Evolutionary conservation across 2,329 filamentous ascomycete genomes (phyloP), one percentile per base, ranked within the genome.

Genomic region (Plenodomus tracheiphilus): DNA sequence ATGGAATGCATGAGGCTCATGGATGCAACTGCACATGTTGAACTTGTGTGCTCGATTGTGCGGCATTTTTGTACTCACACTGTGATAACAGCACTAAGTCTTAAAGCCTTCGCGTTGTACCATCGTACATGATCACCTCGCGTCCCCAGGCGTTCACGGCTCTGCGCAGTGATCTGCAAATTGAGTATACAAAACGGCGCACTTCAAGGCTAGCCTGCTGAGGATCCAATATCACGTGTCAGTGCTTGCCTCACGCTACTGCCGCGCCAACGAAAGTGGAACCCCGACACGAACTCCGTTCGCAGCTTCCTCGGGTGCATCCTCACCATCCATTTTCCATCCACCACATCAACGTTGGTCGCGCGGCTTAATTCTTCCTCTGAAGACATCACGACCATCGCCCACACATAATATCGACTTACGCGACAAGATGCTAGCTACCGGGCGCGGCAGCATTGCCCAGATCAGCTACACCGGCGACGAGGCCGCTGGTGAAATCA

Each of bases 401-500:
- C 38, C 13, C 18, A 17, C 35, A 15, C 35, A 18, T 19, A 8
- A 37, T 36, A 11, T 25, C 46, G 35, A 20, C 17, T 7, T 20
- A 34, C 41, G 46, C 52, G 55, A 57, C 47, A 57, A 39, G 22
- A 70, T 70, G 67, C 46, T 68, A 43, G 51, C 59, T 39, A 56
- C 39, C 42, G 68, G 65, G 34, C 65, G 68, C 51, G 65, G 66
- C 49, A 59, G 52, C 38, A 66, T 71, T 52, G 61, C 60, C 36
- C 56, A 62, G 21, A 54, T 71, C 32, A 52, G 59, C 30, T 71
- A 71, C 55, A 61, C 58, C 2, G 68, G 68, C 45, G 69, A 71
- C 21, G 69, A 70, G 54, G 64, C 61, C 49, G 62, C 64, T 25
- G 39, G 50, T 19, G 88, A 93, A 76, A 84, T 96, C 66, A 88